Percentiles rank a stretch among this genome's conserved stretches.
Evolutionary conservation across 352 stramenopile species (phyloP).

Genomic region (Phytopythium boreale): DNA sequence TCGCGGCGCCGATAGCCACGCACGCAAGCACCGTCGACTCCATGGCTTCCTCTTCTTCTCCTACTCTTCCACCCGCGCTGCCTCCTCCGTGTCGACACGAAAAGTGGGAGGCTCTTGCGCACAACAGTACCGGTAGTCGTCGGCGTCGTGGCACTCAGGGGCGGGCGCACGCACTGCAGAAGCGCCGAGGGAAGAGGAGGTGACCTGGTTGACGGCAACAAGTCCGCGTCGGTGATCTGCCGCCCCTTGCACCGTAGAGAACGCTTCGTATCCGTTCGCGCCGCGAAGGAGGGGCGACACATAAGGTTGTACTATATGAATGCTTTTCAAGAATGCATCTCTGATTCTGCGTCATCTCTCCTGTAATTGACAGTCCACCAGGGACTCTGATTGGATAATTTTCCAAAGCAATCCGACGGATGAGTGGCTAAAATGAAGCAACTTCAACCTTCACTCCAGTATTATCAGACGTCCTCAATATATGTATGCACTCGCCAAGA

Average conservation of each 20-base stretch:
- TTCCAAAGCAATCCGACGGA: background rate
- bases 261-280: background rate
- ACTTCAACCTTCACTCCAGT: background rate
- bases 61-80: background rate
- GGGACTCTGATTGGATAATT: background rate
- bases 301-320: background rate
- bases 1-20: slow-evolving; percentile 34
- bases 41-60: slow-evolving; percentile 16
- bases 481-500: too few relatives aligned
- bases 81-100: background rate
- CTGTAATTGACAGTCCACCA: background rate
- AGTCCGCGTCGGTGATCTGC: background rate
- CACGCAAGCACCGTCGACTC: slow-evolving; percentile 61
- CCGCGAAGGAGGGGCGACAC: background rate
- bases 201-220: background rate
- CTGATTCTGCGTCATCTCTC: background rate
- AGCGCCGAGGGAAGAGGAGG: background rate
- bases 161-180: background rate
- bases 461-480: background rate
- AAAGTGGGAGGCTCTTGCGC: background rate
- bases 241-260: background rate
- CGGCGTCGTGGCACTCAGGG: background rate
- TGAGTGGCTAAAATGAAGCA: background rate
- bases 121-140: background rate
- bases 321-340: background rate